These are phyloP conservation scores for Fusarium floridanum DNA, from an alignment of 2,329 filamentous ascomycete genomes.

Conservation along the genomic window DNA sequence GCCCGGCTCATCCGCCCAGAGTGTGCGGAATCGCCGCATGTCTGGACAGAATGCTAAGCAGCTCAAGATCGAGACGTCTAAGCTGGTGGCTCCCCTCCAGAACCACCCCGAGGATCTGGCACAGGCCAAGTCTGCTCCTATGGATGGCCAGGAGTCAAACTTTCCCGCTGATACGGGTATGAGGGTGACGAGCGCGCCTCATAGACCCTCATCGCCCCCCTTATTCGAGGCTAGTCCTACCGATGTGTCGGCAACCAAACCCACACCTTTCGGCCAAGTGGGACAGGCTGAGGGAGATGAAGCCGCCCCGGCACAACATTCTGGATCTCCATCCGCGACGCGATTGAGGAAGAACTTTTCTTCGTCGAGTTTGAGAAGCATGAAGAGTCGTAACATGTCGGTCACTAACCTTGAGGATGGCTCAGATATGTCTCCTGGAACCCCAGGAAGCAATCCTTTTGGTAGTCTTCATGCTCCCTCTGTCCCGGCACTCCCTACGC, in stretches of 20 bases:
- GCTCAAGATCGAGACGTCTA: conserved; percentile 86
- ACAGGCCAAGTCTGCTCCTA: conserved; percentile 27
- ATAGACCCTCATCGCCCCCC: conserved; percentile 44
- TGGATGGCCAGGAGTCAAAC: conserved; percentile 20
- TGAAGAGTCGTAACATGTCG: conserved; percentile 82
- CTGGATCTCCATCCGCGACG: conserved; percentile 65
- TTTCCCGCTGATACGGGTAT: conserved; percentile 11
- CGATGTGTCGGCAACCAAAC: conserved; percentile 41
- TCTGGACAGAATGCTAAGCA: conserved; percentile 86
- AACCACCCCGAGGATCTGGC: conserved; percentile 24
- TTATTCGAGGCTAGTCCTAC: conserved; percentile 46
- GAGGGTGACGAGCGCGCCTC: conserved; percentile 21
- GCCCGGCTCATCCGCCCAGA: conserved; percentile 53
- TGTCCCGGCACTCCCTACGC: conserved; percentile 76
- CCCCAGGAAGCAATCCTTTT: conserved; percentile 79
- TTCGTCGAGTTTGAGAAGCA: conserved; percentile 76
- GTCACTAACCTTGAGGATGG: conserved; percentile 70
- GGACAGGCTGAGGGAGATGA: conserved; percentile 53
- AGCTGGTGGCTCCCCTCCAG: conserved; percentile 44
- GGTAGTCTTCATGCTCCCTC: conserved; percentile 62
- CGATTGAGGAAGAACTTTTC: conserved; percentile 76
- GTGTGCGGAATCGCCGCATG: conserved; percentile 81
- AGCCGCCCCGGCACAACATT: conserved; percentile 54
- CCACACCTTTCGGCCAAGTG: conserved; percentile 49
- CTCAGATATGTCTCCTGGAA: conserved; percentile 78